Evolutionary conservation across 768 basidiomycete genomes (phyloP), one percentile per base, ranked within the genome.

Genomic region (Ramaria sp.): DNA sequence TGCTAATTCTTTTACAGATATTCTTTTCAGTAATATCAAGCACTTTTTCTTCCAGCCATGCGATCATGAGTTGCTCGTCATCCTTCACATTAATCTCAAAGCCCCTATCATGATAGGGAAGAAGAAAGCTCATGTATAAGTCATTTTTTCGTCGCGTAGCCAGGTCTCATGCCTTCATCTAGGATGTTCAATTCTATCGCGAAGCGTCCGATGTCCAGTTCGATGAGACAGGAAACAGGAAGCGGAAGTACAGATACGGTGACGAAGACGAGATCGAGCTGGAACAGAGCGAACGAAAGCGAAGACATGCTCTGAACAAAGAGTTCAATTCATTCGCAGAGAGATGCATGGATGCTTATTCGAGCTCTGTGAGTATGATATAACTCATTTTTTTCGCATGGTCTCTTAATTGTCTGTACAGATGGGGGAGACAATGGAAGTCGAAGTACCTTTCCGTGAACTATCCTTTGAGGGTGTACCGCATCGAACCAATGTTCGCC

Each of bases 211-310:
- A 99, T 60, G 89, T 95, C 27, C 89, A 94, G 59, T 97, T 98
- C 63, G 96, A 99, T 63, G 96, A 99, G 68, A 98, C 96, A 1
- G 96, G 96, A n/a, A 98, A 98, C 62, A 80, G 94, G 61, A 98
- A 98, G 69, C 81, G 95, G 52, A 93, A 96, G 67, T 88, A 93
- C 62, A 81, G 95, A 53, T 97, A 97, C 63, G 93, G 93, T 27
- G 96, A 98, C 63, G 96, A 99, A 67, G 96, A 99, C 65, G 96
- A 98, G 69, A 93, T 98, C 57, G 94, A 98, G 72, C 88, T 95
- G 72, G 96, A 98, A 65, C 95, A 98, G 65, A 90, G 93, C 66
- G 96, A 99, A 67, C 76, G 94, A 48, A 91, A 87, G 69, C 83
- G 92, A 28, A 74, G 93, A 50, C 87, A 86, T 50, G 74, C 85